Evolutionary conservation across 2,329 filamentous ascomycete species (phyloP).

Genomic region (Botrytis tulipae): DNA sequence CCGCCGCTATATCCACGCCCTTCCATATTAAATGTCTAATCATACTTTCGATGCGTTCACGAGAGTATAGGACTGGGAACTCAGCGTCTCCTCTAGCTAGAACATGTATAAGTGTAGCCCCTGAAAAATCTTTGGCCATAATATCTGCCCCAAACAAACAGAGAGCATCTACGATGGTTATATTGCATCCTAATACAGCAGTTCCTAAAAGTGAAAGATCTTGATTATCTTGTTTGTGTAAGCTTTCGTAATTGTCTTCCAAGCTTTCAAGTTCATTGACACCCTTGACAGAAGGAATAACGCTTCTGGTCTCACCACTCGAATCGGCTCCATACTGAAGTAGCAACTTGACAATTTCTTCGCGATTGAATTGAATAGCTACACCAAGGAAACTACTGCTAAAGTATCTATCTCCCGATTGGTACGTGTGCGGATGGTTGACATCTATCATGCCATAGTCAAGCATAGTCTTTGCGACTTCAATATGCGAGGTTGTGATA

Average conservation of each 20-base stretch:
- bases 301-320: fast-evolving
- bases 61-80: too few species aligned
- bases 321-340: fast-evolving
- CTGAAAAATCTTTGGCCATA: background rate
- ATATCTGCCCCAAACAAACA: background rate
- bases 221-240: background rate
- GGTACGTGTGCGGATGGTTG: too few species aligned
- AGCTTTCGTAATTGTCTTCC: background rate
- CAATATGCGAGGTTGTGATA: fast-evolving
- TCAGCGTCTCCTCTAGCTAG: too few species aligned
- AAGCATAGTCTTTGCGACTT: background rate
- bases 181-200: background rate
- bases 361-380: fast-evolving
- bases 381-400: background rate
- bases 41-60: too few species aligned
- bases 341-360: background rate
- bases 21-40: background rate
- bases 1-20: background rate
- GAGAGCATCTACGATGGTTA: fast-evolving
- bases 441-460: background rate
- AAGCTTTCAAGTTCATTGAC: fast-evolving
- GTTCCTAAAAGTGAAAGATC: fast-evolving
- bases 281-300: fast-evolving
- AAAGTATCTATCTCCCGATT: too few species aligned
- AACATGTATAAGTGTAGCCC: background rate